Base-by-base conservation (phyloP, 495 filamentous ascomycete species). In the Cenococcum geophilum region DNA sequence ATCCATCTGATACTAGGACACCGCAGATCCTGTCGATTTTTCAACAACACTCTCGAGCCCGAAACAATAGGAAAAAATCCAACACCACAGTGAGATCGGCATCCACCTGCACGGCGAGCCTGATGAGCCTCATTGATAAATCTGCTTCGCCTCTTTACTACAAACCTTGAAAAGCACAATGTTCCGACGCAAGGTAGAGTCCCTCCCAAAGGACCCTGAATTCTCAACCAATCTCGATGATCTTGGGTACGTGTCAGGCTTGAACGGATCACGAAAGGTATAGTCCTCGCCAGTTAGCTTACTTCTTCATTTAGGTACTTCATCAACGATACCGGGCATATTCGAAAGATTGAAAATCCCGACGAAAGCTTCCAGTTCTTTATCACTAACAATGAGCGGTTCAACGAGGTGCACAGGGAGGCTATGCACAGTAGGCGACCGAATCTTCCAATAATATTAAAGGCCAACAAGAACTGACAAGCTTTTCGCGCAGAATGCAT, bases 291-390 rank as follows among this genome's bases (percentile, higher is more conserved):
- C 3, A 21, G 23, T 51, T 35, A 8, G 57, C 55, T 65, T 35
- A 63, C 43, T 21, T 36, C 1, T 16, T 36, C 23, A 6, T 18
- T 34, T 42, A 53, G 59, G 32, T 66, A 52, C 43, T 56, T 64
- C 47, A 61, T 68, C 75, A 89, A 85, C 56, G 78, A 83, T 2
- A 73, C 82, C 9, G 87, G 91, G 66, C 84, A 89, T 68, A 83
- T 95, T 64, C 81, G 86, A 47, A 80, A 76, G 63, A 83, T 87
- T 61, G 75, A 79, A 9, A 74, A 88, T 59, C 83, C 86, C 1
- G 77, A 85, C 20, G 72, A 80, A 68, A 84, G 84, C 67, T 92
- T 89, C 76, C 78, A 86, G 61, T 95, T 77, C 80, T 87, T 82
- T 71, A 72, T 88, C 62, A 84, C 79, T 70, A 84, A 82, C 58